These are phyloP conservation scores for Trichophyton schoenleinii DNA, from an alignment of 2,329 filamentous ascomycete species.

Conservation along the genomic window DNA sequence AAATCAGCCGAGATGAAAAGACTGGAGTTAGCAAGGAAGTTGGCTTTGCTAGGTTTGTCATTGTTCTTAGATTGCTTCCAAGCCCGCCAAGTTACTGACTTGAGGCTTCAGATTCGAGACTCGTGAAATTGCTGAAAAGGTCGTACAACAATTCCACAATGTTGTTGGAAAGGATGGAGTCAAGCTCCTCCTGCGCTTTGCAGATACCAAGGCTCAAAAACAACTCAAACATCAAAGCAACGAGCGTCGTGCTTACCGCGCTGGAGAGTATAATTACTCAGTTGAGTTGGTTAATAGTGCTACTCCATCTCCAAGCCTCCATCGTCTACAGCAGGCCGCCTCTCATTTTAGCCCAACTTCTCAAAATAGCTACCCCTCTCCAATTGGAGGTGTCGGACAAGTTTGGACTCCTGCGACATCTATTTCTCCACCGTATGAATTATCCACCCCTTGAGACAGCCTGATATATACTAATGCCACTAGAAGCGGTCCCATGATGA, in stretches of 20 bases:
- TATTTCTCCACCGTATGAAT: slow-evolving; percentile 36
- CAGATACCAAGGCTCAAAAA: slow-evolving; percentile 94
- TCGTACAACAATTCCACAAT: slow-evolving; percentile 80
- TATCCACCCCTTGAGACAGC: neutral
- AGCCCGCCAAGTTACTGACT: neutral
- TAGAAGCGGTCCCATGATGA: slow-evolving; percentile 28
- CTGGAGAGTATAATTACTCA: slow-evolving; percentile 73
- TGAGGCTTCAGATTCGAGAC: slow-evolving; percentile 58
- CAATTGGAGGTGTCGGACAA: slow-evolving; percentile 26
- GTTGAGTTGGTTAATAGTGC: slow-evolving; percentile 35
- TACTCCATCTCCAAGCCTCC: slow-evolving; percentile 33
- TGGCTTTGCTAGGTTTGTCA: slow-evolving; percentile 77
- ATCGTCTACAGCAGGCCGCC: slow-evolving; percentile 28
- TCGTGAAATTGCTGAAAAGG: slow-evolving; percentile 78
- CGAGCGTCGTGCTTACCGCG: slow-evolving; percentile 87
- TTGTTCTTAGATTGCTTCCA: neutral
- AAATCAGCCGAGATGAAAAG: slow-evolving; percentile 82
- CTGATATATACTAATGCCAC: slow-evolving; percentile 18
- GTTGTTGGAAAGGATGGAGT: slow-evolving; percentile 64
- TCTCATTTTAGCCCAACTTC: slow-evolving; percentile 33
- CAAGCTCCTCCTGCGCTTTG: slow-evolving; percentile 86
- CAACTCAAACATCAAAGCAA: slow-evolving; percentile 91
- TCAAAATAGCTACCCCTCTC: slow-evolving; percentile 33
- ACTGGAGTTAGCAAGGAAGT: slow-evolving; percentile 86
- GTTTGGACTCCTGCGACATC: slow-evolving; percentile 38